Evolutionary conservation across 768 basidiomycete species (phyloP).

Genomic region (Lactarius hengduanensis): DNA sequence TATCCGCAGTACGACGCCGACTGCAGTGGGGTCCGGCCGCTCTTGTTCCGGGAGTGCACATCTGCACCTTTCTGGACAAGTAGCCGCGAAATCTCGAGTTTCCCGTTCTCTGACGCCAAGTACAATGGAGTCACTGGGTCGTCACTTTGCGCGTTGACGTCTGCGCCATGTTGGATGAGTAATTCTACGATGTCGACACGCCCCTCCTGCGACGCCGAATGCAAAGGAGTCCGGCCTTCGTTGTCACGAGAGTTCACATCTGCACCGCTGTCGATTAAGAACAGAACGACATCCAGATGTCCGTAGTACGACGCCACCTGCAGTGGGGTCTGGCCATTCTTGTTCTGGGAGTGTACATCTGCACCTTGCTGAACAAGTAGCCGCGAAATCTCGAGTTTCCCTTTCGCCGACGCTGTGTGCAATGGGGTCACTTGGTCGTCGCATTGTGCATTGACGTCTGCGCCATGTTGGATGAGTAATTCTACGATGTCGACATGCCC

Average conservation of each 20-base stretch:
- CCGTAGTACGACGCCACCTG: neutral
- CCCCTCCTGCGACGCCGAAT: neutral
- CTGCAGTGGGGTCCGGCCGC: no score
- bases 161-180: neutral
- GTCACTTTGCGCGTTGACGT: neutral
- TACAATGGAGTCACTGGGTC: neutral
- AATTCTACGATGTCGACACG: neutral
- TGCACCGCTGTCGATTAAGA: neutral
- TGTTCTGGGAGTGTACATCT: neutral
- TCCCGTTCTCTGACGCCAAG: no score
- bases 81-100: no score
- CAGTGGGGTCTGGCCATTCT: neutral
- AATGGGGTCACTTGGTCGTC: neutral
- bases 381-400: neutral
- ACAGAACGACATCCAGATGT: neutral
- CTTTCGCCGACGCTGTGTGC: fast-evolving
- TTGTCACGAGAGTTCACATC: neutral
- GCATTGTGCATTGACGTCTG: neutral
- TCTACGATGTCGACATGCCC: neutral
- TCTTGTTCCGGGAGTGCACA: no score
- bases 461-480: neutral
- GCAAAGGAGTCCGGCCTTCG: neutral
- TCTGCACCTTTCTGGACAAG: no score
- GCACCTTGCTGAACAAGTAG: neutral
- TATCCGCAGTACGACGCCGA: no score